A percentile compares a stretch with the other conserved stretches of the same genome.
These are phyloP conservation scores for Scheffersomyces cryptocercus DNA, from an alignment of 1,139 yeast genomes.

Conservation along the genomic window DNA sequence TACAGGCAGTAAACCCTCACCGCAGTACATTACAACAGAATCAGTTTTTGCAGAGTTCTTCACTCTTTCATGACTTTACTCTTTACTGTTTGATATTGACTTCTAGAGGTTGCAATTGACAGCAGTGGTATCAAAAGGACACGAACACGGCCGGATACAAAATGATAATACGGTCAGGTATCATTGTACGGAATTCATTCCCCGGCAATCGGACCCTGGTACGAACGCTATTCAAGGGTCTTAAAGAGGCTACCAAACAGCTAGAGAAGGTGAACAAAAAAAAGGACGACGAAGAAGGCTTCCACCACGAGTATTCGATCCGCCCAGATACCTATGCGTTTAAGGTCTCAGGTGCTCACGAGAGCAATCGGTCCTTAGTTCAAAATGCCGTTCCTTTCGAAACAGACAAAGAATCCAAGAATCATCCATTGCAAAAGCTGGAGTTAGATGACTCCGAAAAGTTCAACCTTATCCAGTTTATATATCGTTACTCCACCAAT, in stretches of 20 bases:
- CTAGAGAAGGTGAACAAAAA: slow-evolving; percentile 21
- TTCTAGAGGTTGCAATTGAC: too few species aligned
- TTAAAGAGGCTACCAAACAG: slow-evolving; percentile 19
- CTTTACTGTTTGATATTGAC: too few species aligned
- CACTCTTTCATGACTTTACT: too few species aligned
- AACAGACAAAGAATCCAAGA: slow-evolving; percentile 4
- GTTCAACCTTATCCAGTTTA: slow-evolving; percentile 37
- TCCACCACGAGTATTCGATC: slow-evolving; percentile 48
- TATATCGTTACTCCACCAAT: slow-evolving; percentile 45
- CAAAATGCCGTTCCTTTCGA: slow-evolving; percentile 2
- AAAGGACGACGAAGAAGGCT: slow-evolving; percentile 26
- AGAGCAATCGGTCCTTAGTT: slow-evolving; percentile 16
- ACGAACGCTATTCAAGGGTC: slow-evolving; percentile 22
- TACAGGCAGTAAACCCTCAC: too few species aligned
- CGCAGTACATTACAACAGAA: too few species aligned
- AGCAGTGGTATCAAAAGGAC: too few species aligned
- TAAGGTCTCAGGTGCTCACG: slow-evolving; percentile 35
- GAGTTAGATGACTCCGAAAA: slow-evolving; percentile 9
- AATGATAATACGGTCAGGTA: background rate
- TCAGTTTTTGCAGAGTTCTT: too few species aligned
- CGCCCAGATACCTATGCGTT: slow-evolving; percentile 52
- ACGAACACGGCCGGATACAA: background rate
- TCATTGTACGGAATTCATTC: background rate
- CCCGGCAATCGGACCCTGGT: background rate
- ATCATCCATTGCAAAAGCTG: slow-evolving; percentile 33